Conservation (phyloP, 371 early-diverging fungal genomes). For the Apophysomyces sp. region DNA sequence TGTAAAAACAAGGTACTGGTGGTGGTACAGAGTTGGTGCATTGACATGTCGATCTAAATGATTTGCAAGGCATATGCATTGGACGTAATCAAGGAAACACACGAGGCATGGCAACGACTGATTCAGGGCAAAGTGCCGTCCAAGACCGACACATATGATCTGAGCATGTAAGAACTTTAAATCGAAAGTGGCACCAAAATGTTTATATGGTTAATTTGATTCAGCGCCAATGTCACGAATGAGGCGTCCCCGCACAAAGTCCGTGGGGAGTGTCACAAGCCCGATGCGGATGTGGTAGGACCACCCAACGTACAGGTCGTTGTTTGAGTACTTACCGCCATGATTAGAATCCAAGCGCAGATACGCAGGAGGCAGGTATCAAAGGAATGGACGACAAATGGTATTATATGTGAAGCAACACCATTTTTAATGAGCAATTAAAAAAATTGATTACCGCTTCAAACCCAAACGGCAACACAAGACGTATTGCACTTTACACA, state of each 20-base stretch:
- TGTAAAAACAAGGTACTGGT: conserved; percentile 65
- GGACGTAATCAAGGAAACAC: conserved; percentile 85
- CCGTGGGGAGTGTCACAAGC: background rate
- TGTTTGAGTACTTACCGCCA: background rate
- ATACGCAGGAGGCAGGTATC: background rate
- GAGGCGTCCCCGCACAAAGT: conserved; percentile 29
- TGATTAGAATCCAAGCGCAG: background rate
- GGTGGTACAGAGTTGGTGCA: background rate
- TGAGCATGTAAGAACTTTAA: conserved; percentile 16
- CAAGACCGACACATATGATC: conserved; percentile 28
- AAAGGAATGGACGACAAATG: conserved; percentile 32
- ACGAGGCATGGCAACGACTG: conserved; percentile 92
- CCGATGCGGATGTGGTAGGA: background rate
- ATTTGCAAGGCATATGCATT: conserved; percentile 70
- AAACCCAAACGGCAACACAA: conserved; percentile 3
- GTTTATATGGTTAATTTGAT: background rate
- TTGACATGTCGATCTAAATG: background rate
- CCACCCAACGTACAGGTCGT: background rate
- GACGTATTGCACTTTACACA: background rate
- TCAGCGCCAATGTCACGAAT: conserved; percentile 35
- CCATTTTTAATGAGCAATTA: background rate
- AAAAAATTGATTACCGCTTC: conserved; percentile 1
- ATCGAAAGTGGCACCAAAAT: background rate
- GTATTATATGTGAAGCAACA: conserved; percentile 23
- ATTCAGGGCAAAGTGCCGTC: conserved; percentile 39